Percentiles rank a stretch among this genome's conserved stretches.
Evolutionary conservation across 441 rosid species (phyloP).

Genomic region (Syzygium malaccense): DNA sequence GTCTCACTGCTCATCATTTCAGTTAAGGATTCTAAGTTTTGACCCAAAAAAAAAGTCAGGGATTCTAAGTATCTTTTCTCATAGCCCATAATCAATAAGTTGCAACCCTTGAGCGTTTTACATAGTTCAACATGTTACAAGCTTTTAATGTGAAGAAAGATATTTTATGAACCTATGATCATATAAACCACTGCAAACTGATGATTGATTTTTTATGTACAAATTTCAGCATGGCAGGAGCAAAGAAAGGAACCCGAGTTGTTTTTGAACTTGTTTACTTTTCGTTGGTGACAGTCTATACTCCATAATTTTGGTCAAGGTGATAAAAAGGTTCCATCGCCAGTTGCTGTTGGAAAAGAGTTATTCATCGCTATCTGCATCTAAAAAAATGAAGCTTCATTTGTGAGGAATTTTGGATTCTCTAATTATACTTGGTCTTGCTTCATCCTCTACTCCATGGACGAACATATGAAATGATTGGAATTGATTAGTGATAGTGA

Average conservation of each 20-base stretch:
- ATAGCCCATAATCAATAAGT: background rate
- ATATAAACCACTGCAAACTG: background rate
- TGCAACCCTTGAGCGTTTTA: background rate
- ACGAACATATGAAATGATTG: background rate
- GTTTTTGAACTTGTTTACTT: background rate
- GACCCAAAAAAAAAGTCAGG: background rate
- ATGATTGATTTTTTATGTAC: background rate
- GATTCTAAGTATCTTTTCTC: background rate
- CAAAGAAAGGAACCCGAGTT: background rate
- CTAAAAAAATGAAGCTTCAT: background rate
- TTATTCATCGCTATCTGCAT: background rate
- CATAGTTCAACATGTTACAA: background rate
- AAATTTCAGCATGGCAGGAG: background rate
- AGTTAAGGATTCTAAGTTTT: background rate
- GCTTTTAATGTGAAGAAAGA: background rate
- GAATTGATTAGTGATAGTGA: background rate
- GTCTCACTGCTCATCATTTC: background rate
- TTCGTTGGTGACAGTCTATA: background rate
- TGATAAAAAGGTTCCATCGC: background rate
- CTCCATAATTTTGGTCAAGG: background rate
- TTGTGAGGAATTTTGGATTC: background rate
- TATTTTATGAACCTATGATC: background rate
- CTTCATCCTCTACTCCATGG: background rate
- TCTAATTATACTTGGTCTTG: background rate
- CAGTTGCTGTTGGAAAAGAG: background rate